Evolutionary conservation across 2,329 filamentous ascomycete genomes (phyloP), one percentile per base, ranked within the genome.

Genomic region (Aspergillus pseudotamarii): DNA sequence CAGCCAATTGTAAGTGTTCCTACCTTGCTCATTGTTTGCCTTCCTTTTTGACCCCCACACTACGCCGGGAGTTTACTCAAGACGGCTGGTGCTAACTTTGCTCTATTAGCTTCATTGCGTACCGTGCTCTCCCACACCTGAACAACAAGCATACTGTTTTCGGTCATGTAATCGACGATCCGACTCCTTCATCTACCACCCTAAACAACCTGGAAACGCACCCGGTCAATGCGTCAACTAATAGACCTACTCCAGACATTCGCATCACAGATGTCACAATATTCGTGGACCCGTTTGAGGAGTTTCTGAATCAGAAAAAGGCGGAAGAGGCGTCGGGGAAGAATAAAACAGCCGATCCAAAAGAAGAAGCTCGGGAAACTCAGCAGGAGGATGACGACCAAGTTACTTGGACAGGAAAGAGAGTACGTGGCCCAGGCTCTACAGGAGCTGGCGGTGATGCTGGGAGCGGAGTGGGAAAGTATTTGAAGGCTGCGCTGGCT

Each of bases 101-200:
- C 38, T 19, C 23, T n/a, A 54, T 55, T 64, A 82, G 80, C 78
- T 99, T 98, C 83, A 91, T 99, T 74, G 92, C 91, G 0, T 99
- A 99, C 78, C 89, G 92, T 57, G 84, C 91, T 1, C 88, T 90
- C 0, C 89, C 91, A 66, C 95, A 99, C 79, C 85, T 99, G 0
- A 93, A 99, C 78, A 86, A 90, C 64, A 99, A 99, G 75, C 95
- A 99, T 79, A 98, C 95, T n/a, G 91, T 99, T 46, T 99, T 99
- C 72, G 95, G 90, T 2, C 88, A 89, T 43, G 88, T 98, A 0
- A 90, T 96, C 1, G 92, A 91, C 32, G 94, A 80, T 56, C 79
- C 79, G 21, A 79, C 78, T 0, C 78, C 78, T 3, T 80, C 79
- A n/a, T 79, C 78, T 16, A 69, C 75, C 8, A 79, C 78, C 2